A percentile compares a stretch with the other conserved stretches of the same genome.
Conservation (phyloP, 345 rosid species). For the Nasturtium officinale region DNA sequence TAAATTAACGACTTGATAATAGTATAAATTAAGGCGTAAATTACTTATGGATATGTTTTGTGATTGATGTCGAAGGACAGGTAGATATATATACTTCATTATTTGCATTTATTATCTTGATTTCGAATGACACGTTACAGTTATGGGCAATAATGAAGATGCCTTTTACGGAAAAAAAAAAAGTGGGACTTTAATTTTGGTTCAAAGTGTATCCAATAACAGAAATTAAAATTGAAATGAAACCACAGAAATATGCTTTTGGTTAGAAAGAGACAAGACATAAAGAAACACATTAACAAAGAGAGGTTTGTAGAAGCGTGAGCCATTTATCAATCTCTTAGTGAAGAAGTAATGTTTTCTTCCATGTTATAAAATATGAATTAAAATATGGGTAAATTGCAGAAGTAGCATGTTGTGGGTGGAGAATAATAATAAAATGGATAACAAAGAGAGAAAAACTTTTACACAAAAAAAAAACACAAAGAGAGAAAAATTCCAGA, state of each 20-base stretch:
- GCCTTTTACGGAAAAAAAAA: slow-evolving; percentile 12
- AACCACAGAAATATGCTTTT: slow-evolving; percentile 39
- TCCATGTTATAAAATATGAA: neutral
- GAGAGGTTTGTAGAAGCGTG: slow-evolving; percentile 31
- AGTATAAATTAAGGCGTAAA: too few species aligned
- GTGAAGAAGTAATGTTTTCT: slow-evolving; percentile 40
- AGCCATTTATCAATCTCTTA: slow-evolving; percentile 40
- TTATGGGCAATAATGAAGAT: slow-evolving; percentile 31
- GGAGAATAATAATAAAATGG: neutral
- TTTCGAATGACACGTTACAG: slow-evolving; percentile 32
- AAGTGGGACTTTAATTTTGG: slow-evolving; percentile 32
- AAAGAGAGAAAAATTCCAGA: too few species aligned
- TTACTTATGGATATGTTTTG: too few species aligned
- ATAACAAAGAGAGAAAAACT: neutral
- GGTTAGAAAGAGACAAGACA: slow-evolving; percentile 42
- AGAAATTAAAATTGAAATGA: slow-evolving; percentile 16
- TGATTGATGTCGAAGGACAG: neutral
- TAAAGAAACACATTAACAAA: slow-evolving; percentile 37
- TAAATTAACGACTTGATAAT: too few species aligned
- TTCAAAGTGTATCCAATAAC: slow-evolving; percentile 41
- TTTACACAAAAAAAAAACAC: too few species aligned
- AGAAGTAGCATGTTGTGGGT: slow-evolving; percentile 4
- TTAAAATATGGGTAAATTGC: neutral
- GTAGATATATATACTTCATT: slow-evolving; percentile 22
- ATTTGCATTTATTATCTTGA: slow-evolving; percentile 22